Evolutionary conservation across 495 filamentous ascomycete genomes (phyloP).

Genomic region (Hyaloscypha hepaticicola): DNA sequence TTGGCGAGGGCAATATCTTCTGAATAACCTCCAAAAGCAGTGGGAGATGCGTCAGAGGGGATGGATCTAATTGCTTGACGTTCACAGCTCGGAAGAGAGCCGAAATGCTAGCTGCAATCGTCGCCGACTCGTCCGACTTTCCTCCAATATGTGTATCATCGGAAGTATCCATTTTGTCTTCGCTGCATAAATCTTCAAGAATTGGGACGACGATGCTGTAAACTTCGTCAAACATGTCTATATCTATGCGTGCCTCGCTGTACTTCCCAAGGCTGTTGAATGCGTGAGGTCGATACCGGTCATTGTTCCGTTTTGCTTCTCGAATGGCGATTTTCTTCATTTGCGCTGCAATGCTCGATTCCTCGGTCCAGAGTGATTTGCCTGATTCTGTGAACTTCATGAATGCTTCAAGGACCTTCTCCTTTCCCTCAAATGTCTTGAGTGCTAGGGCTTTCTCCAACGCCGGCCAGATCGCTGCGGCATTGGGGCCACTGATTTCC

Average conservation of each 20-base stretch:
- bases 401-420: slow-evolving; percentile 82
- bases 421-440: slow-evolving; percentile 94
- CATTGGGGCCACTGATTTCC: slow-evolving; percentile 54
- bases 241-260: slow-evolving; percentile 57
- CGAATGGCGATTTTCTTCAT: slow-evolving; percentile 67
- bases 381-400: slow-evolving; percentile 68
- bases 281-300: slow-evolving; percentile 72
- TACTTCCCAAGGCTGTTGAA: slow-evolving; percentile 71
- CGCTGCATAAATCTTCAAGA: slow-evolving; percentile 53
- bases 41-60: slow-evolving; percentile 24
- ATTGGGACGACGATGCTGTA: slow-evolving; percentile 57
- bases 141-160: slow-evolving; percentile 47
- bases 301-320: slow-evolving; percentile 89
- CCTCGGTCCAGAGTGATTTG: slow-evolving; percentile 55
- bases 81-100: slow-evolving; percentile 32
- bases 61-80: slow-evolving; percentile 19
- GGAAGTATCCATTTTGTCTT: slow-evolving; percentile 65
- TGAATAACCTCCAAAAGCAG: slow-evolving; percentile 18
- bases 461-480: slow-evolving; percentile 72
- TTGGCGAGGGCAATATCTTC: slow-evolving; percentile 19
- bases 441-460: slow-evolving; percentile 76
- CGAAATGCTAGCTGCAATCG: slow-evolving; percentile 29
- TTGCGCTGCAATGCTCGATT: slow-evolving; percentile 43
- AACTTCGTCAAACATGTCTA: slow-evolving; percentile 67
- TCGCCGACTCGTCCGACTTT: slow-evolving; percentile 27